A percentile compares a stretch with the other conserved stretches of the same genome.
phyloP scores from a whole-genome alignment of 2,329 filamentous ascomycete genomes.

The Neopestalotiopsis sp. region DNA sequence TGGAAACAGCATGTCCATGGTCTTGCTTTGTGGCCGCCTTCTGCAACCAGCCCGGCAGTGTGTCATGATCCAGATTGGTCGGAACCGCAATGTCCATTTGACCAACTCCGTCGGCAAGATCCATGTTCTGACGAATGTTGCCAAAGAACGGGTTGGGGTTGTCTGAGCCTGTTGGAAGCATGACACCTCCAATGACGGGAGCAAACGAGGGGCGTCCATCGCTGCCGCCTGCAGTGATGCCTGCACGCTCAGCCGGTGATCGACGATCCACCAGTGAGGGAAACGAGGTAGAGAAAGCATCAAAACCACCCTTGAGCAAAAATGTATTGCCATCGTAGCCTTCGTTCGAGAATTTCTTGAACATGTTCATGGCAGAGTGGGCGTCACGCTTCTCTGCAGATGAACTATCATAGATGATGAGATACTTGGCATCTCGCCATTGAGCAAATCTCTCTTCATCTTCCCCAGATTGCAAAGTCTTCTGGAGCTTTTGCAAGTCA shows the following conservation, averaged over 20 bases:
- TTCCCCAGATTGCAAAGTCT: constrained; percentile 77
- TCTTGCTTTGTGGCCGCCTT: constrained; percentile 70
- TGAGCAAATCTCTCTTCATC: constrained; percentile 75
- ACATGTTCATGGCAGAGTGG: constrained; percentile 78
- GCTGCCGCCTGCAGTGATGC: constrained; percentile 50
- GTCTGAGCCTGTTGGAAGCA: constrained; percentile 72
- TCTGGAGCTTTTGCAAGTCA: constrained; percentile 83
- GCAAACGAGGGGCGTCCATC: constrained; percentile 56
- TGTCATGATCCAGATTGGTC: constrained; percentile 47
- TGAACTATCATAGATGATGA: constrained; percentile 85
- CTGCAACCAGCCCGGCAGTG: constrained; percentile 79
- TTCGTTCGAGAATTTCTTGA: constrained; percentile 90
- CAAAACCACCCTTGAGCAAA: constrained; percentile 83
- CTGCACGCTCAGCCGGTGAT: constrained; percentile 54
- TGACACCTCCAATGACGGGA: constrained; percentile 88
- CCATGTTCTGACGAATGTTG: constrained; percentile 97
- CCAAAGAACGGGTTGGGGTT: constrained; percentile 88
- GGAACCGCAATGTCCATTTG: constrained; percentile 68
- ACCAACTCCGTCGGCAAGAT: constrained; percentile 90
- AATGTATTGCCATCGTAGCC: constrained; percentile 76
- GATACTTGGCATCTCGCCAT: constrained; percentile 76
- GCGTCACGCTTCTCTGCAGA: constrained; percentile 84
- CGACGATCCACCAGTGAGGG: constrained; percentile 66
- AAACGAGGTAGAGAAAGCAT: constrained; percentile 70
- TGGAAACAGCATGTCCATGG: constrained; percentile 79